Evolutionary conservation across 1,284 basidiomycete species (phyloP), one percentile per base, ranked within the genome.

Genomic region (Termitomyces sp.): DNA sequence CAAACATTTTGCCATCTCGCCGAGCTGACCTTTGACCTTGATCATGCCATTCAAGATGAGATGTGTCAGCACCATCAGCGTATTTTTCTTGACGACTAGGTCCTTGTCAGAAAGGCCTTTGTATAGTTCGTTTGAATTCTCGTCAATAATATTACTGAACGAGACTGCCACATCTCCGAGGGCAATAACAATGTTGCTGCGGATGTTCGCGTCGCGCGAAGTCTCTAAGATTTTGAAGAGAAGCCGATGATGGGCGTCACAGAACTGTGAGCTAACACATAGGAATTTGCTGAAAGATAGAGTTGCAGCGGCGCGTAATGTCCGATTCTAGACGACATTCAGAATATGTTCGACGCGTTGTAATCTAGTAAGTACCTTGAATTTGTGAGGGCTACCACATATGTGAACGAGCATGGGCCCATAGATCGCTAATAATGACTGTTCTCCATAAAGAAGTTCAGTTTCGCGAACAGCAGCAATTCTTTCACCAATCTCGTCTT

Each of bases 1-100:
- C 18, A 99, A 73, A 65, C 96, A 99, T 72, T 99, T 99, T 31
- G 96, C 97, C 94, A 99, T 97, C 76, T 98, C 97, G 31, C 97
- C 96, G 3, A 98, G 77, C 68, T 99, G 96, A 1, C 97, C 97
- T 71, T 99, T 99, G 65, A 98, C 96, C 70, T 99, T 99, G 77
- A 97, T 93, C 96, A 98, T 98, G 1, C 96, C 96, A 65, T 98
- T 98, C 57, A 98, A 72, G 65, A 99, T 99, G 57, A 99, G 72
- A 70, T 99, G 95, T 3, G 96, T 98, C 54, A 99, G 77, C 44
- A 99, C 96, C 96, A 99, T 99, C 46, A 99, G 79, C 40, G 96
- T 97, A 72, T 98, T 97, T 78, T 99, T 98, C 84, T 98, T 99
- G 56, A 99, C 96, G 41, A 89, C 83, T 4, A 92, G 74, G 65